phyloP scores from a whole-genome alignment of 2,329 filamentous ascomycete species.

The Cladobotryum mycophilum region DNA sequence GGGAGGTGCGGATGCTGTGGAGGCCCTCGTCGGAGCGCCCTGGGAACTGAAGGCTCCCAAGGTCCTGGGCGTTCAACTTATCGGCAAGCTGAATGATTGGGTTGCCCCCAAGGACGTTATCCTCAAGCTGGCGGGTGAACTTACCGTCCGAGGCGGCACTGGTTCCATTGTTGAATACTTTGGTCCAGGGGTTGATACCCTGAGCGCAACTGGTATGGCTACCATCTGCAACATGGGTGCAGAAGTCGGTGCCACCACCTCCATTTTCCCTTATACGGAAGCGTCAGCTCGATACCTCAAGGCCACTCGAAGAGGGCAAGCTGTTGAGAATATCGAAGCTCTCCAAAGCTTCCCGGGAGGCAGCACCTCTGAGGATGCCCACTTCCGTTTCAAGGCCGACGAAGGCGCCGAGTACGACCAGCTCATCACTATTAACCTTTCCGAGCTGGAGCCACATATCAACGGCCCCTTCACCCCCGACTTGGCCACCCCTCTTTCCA shows the following conservation, averaged over 20 bases:
- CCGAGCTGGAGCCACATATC: constrained; percentile 86
- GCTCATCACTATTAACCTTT: constrained; percentile 84
- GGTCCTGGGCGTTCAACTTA: constrained; percentile 77
- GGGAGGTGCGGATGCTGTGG: constrained; percentile 92
- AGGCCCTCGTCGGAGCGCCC: constrained; percentile 89
- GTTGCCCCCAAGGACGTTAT: constrained; percentile 95
- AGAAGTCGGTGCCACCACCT: constrained; percentile 93
- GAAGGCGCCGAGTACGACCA: constrained; percentile 81
- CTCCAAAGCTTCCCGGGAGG: constrained; percentile 48
- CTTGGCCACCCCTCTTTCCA: constrained; percentile 83
- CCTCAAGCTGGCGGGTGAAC: constrained; percentile 75
- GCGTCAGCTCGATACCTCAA: constrained; percentile 80
- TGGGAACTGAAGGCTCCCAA: constrained; percentile 97
- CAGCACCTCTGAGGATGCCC: constrained; percentile 38
- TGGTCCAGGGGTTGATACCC: constrained; percentile 78
- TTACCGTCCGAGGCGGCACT: constrained; percentile 91
- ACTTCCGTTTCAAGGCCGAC: constrained; percentile 69
- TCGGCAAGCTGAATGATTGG: constrained; percentile 83
- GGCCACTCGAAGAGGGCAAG: constrained; percentile 62
- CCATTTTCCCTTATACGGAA: constrained; percentile 85
- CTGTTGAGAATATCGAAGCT: constrained; percentile 60
- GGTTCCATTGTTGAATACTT: constrained; percentile 94
- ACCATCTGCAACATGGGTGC: constrained; percentile 86
- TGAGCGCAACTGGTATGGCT: constrained; percentile 90
- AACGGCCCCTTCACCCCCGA: constrained; percentile 97